These are phyloP conservation scores for Taxillus chinensis DNA, from an alignment of 164 flowering plant species.

Conservation along the genomic window DNA sequence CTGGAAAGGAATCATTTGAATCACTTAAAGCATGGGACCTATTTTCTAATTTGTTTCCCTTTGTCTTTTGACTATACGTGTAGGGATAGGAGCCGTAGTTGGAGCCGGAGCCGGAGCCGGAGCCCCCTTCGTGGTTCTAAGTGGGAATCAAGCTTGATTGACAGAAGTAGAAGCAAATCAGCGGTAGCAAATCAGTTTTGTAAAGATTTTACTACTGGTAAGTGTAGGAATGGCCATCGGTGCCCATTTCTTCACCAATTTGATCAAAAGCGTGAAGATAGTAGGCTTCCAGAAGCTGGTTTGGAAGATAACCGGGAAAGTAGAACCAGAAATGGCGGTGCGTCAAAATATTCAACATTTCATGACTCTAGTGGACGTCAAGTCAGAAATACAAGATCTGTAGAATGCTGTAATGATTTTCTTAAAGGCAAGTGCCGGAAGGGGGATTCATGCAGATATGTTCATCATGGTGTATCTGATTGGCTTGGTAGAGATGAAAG, in stretches of 20 bases:
- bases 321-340: not conserved
- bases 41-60: not conserved
- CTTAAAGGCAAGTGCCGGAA: constrained; percentile 1
- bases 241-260: not conserved
- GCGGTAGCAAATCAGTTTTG: not conserved
- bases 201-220: not conserved
- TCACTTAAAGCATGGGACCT: too few species aligned
- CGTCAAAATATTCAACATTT: not conserved
- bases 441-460: constrained; percentile 1
- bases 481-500: too few species aligned
- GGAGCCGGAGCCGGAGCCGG: not conserved
- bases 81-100: constrained; percentile 19
- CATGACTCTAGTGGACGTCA: not conserved
- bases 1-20: too few species aligned
- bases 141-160: not conserved
- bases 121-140: not conserved
- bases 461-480: constrained; percentile 3
- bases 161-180: constrained; percentile 1
- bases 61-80: constrained; percentile 6
- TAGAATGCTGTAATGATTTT: not conserved
- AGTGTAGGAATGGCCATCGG: not conserved
- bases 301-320: not conserved
- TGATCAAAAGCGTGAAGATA: not conserved
- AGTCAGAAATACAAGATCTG: not conserved
- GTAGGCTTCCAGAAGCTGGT: not conserved